Conservation (phyloP, 1,139 yeast species). For the Zygosaccharomyces pseudobailii region DNA sequence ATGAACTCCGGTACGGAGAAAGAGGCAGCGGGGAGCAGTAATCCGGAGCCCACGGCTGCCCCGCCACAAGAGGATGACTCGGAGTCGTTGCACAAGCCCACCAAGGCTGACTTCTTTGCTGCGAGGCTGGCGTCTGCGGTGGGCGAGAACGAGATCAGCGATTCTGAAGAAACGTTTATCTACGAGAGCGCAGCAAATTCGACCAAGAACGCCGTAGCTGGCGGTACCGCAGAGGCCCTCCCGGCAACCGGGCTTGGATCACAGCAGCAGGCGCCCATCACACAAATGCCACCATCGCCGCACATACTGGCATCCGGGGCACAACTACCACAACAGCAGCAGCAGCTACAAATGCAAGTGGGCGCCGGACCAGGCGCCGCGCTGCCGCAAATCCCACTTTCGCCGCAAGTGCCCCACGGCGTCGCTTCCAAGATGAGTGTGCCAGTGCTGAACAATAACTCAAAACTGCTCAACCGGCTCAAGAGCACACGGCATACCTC, state of each 20-base stretch:
- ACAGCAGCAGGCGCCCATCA: conserved; percentile 10
- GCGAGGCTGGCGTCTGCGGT: conserved; percentile 93
- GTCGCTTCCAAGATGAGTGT: conserved; percentile 32
- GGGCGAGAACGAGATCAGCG: conserved; percentile 80
- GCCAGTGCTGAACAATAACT: conserved; percentile 29
- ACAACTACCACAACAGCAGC: conserved; percentile 4
- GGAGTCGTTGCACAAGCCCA: conserved; percentile 25
- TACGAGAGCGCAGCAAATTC: conserved; percentile 56
- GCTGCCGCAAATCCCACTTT: conserved; percentile 6
- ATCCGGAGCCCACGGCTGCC: neutral
- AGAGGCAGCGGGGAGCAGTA: neutral
- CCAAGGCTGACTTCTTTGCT: conserved; percentile 89
- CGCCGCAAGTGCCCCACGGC: conserved; percentile 18
- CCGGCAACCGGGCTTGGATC: neutral
- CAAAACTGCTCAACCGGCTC: conserved; percentile 28
- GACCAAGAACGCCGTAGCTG: conserved; percentile 33
- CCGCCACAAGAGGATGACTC: conserved; percentile 6
- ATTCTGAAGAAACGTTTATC: conserved; percentile 90
- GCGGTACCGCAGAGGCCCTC: conserved; percentile 1
- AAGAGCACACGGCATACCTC: conserved; percentile 33
- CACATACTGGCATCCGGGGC: conserved; percentile 3
- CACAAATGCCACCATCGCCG: conserved; percentile 3
- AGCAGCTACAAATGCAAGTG: neutral
- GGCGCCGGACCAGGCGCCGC: neutral
- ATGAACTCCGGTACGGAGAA: neutral